Conservation (phyloP, 352 stramenopile genomes). For the Albugo laibachii region DNA sequence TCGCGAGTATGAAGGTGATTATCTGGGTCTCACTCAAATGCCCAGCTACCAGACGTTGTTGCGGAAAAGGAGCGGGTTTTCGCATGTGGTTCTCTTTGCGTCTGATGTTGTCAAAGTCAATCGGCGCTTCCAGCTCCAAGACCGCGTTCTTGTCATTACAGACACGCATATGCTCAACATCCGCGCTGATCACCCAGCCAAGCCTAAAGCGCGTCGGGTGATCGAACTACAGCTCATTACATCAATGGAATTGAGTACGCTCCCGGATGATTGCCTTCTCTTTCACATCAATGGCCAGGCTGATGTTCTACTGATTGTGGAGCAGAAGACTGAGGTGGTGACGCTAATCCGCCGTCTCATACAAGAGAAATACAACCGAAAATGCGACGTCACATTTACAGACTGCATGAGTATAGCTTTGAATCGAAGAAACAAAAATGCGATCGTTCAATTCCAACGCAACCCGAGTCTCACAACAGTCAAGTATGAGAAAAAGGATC, state of each 20-base stretch:
- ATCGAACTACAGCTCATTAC: conserved; percentile 38
- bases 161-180: conserved; percentile 63
- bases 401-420: conserved; percentile 9
- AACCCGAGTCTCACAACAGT: conserved; percentile 45
- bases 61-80: conserved; percentile 18
- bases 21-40: conserved; percentile 57
- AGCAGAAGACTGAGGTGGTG: conserved; percentile 70
- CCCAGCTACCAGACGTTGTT: conserved; percentile 36
- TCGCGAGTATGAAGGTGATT: conserved; percentile 50
- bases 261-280: conserved; percentile 66
- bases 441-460: conserved; percentile 33
- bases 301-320: conserved; percentile 41
- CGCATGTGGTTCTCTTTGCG: conserved; percentile 50
- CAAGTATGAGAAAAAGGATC: conserved; percentile 23
- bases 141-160: conserved; percentile 51
- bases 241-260: conserved; percentile 45
- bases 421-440: background rate
- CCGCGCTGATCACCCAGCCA: conserved; percentile 65
- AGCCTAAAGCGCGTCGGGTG: conserved; percentile 58
- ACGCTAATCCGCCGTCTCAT: conserved; percentile 45
- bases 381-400: conserved; percentile 41
- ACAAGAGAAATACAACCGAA: conserved; percentile 26
- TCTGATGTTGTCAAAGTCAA: conserved; percentile 63
- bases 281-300: conserved; percentile 53
- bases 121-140: conserved; percentile 60